These are phyloP conservation scores for Ceratocystis papillata DNA, from an alignment of 2,329 filamentous ascomycete species.

Conservation along the genomic window DNA sequence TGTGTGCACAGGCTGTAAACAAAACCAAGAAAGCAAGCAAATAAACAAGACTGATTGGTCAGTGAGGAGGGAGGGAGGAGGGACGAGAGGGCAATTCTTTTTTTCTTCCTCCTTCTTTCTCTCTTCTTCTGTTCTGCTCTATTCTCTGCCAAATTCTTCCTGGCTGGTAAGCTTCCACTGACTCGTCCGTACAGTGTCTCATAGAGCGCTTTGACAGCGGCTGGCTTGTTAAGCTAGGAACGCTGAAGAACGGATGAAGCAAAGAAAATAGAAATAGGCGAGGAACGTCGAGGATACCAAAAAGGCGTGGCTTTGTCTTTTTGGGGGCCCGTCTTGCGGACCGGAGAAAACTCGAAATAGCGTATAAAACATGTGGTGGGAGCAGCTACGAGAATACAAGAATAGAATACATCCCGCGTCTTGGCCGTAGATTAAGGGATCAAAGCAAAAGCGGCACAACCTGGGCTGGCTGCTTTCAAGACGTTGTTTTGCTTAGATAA, in stretches of 20 bases:
- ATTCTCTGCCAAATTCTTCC: background rate
- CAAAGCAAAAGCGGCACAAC: background rate
- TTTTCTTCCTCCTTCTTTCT: background rate
- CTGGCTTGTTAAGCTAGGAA: background rate
- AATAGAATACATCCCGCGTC: conserved; percentile 1
- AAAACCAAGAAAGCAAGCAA: background rate
- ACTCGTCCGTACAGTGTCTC: conserved; percentile 1
- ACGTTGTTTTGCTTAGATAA: background rate
- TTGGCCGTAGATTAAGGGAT: conserved; percentile 4
- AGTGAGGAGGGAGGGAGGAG: background rate
- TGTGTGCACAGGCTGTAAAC: too few relatives aligned
- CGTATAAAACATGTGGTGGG: background rate
- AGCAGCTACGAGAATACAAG: background rate
- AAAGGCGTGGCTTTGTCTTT: background rate
- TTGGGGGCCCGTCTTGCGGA: too few relatives aligned
- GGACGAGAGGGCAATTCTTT: background rate
- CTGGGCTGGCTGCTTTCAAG: too few relatives aligned
- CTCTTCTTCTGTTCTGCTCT: background rate
- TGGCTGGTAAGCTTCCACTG: background rate
- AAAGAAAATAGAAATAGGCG: background rate
- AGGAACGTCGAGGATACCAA: background rate
- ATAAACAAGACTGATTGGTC: background rate
- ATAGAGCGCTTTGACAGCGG: background rate
- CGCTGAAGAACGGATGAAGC: background rate
- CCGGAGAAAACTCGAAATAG: conserved; percentile 1